A percentile compares a stretch with the other conserved stretches of the same genome.
phyloP scores from a whole-genome alignment of 345 rosid genomes.

The Eucalyptus sideroxylon region DNA sequence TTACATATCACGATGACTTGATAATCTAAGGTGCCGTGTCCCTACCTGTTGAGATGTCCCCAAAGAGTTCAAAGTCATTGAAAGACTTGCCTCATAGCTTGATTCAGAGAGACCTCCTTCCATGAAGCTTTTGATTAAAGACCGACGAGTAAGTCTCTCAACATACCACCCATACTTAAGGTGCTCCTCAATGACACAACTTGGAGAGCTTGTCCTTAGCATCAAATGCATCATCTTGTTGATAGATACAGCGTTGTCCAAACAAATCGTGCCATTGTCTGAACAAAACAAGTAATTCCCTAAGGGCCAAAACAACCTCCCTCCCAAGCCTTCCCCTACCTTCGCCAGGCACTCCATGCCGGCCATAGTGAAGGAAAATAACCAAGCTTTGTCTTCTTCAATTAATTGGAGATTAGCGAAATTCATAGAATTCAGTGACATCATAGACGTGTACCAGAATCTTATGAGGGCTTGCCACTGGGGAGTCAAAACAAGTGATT shows the following conservation, averaged over 20 bases:
- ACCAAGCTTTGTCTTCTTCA: no score
- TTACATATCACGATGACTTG: background rate
- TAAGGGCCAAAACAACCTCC: no score
- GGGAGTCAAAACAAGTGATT: no score
- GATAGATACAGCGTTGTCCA: constrained; percentile 40
- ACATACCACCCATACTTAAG: background rate
- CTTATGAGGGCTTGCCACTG: no score
- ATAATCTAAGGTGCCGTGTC: background rate
- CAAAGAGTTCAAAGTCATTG: constrained; percentile 55
- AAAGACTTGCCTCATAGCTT: constrained; percentile 32
- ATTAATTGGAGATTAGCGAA: no score
- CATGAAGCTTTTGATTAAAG: background rate
- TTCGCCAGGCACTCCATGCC: accelerated
- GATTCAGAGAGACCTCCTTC: background rate
- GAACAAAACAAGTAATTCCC: no score
- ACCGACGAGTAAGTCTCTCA: background rate
- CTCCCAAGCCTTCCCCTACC: no score
- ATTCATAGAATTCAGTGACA: no score
- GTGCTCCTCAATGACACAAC: background rate
- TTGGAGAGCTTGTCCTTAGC: background rate
- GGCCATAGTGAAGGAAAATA: no score
- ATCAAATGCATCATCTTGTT: background rate
- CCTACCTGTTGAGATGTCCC: constrained; percentile 32
- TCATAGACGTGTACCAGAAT: no score
- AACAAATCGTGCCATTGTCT: constrained; percentile 1